Evolutionary conservation across 176 grass and related monocot species (phyloP).

Genomic region (Typha latifolia): DNA sequence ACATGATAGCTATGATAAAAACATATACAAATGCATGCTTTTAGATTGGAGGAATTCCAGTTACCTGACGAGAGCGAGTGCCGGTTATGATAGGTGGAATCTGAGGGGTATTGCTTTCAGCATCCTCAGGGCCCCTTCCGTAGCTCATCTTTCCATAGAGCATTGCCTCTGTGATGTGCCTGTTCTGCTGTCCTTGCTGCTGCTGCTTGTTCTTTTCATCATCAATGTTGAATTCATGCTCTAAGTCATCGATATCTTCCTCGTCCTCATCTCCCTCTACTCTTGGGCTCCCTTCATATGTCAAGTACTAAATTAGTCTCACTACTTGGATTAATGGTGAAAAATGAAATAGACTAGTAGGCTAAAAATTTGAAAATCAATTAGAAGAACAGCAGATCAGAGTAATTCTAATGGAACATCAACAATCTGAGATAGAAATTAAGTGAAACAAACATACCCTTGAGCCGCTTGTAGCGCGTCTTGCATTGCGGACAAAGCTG

Average conservation of each 20-base stretch:
- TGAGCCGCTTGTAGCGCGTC: conserved; percentile 98
- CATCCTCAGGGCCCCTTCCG: conserved; percentile 60
- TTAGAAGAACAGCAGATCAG: too few species aligned
- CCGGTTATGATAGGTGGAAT: conserved; percentile 91
- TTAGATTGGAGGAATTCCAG: neutral
- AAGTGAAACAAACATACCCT: conserved; percentile 31
- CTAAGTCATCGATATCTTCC: conserved; percentile 86
- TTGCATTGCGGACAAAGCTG: conserved; percentile 95
- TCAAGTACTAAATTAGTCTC: neutral
- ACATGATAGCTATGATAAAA: neutral
- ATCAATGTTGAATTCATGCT: conserved; percentile 93
- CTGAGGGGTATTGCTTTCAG: conserved; percentile 42
- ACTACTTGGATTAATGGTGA: neutral
- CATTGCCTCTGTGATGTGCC: conserved; percentile 84
- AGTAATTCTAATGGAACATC: too few species aligned
- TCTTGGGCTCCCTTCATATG: conserved; percentile 56
- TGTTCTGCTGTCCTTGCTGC: conserved; percentile 27
- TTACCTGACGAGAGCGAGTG: conserved; percentile 65
- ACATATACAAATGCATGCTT: neutral
- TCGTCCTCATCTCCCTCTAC: conserved; percentile 79
- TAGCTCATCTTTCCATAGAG: conserved; percentile 92
- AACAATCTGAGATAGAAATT: neutral
- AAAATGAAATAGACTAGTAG: too few species aligned
- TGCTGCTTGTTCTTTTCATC: conserved; percentile 40
- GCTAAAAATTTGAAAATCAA: too few species aligned